A percentile compares a stretch with the other conserved stretches of the same genome.
Conservation (phyloP, 257 asterid species). For the Hygrophila difformis region DNA sequence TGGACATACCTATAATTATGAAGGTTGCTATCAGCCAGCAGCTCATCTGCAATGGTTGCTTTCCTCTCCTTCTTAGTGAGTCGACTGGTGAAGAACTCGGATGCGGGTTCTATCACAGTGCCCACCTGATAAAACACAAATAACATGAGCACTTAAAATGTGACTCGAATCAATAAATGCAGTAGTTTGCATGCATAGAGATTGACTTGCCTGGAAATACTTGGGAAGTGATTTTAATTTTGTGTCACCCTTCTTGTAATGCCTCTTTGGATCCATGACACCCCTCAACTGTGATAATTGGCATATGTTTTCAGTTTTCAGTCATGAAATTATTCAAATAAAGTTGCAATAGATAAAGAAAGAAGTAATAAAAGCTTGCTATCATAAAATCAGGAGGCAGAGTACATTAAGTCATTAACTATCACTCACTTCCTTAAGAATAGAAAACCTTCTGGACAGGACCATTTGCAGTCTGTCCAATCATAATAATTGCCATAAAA, state of each 20-base stretch:
- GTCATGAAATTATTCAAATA: slow-evolving; percentile 6
- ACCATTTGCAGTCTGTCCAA: too few relatives aligned
- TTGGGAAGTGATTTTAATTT: slow-evolving; percentile 73
- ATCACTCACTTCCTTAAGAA: background rate
- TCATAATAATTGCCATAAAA: too few relatives aligned
- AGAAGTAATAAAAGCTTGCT: background rate
- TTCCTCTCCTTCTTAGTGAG: slow-evolving; percentile 92
- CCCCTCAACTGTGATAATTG: slow-evolving; percentile 47
- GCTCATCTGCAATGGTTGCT: slow-evolving; percentile 78
- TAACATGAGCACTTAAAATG: background rate
- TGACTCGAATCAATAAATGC: background rate
- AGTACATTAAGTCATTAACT: too few relatives aligned
- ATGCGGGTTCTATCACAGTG: slow-evolving; percentile 69
- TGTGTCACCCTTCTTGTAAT: slow-evolving; percentile 66
- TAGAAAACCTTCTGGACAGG: too few relatives aligned
- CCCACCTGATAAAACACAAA: slow-evolving; percentile 57
- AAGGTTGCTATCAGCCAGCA: slow-evolving; percentile 53
- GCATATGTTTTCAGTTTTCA: slow-evolving; percentile 3
- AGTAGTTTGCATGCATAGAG: background rate
- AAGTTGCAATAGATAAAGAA: background rate
- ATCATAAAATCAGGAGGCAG: background rate
- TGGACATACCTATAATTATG: slow-evolving; percentile 42
- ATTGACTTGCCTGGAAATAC: slow-evolving; percentile 71
- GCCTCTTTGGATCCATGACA: slow-evolving; percentile 61
- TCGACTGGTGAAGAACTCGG: slow-evolving; percentile 66